Evolutionary conservation across 1,284 basidiomycete genomes (phyloP), one percentile per base, ranked within the genome.

Genomic region (Phellinidium pouzarii): DNA sequence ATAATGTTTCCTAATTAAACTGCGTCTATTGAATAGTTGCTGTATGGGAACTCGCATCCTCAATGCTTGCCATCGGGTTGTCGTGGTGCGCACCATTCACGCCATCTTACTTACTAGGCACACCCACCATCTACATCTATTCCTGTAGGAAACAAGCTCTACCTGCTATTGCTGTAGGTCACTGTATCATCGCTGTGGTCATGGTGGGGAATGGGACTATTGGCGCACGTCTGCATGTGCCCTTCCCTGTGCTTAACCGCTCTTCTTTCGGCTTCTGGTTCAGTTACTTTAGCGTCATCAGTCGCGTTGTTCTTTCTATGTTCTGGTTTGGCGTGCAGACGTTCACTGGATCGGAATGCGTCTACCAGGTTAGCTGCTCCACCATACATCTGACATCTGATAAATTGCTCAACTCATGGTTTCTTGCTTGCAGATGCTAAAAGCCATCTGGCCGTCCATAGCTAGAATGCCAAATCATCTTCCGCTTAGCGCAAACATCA

Each of bases 181-280:
- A 84, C 60, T 62, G 72, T 51, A 75, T 82, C 48, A 82, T 84
- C 54, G 71, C 77, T 7, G 59, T 74, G 5, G 73, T 79, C 7
- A 76, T 83, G 68, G 74, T 80, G 1, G 65, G 82, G 38, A 90
- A 87, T 63, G 86, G 84, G 50, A 82, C 82, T 27, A 75, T 83
- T 49, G 87, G 87, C 14, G 84, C 86, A 7, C 76, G 80, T 12
- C 74, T 90, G 46, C 81, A 81, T 57, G 69, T 82, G 20, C 75
- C 79, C 1, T 91, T 90, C 63, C 82, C 87, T 0, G 78, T 91
- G 37, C 72, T 89, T 6, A 83, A 83, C 57, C 75, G 88, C 3
- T 84, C 84, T 0, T 85, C 83, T 0, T 91, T 86, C 62, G 88
- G 88, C 0, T 89, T 88, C 68, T 88, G 83, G 75, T 76, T 90